Evolutionary conservation across 495 filamentous ascomycete species (phyloP), one percentile per base, ranked within the genome.

Genomic region (Aspergillus egyptiacus): DNA sequence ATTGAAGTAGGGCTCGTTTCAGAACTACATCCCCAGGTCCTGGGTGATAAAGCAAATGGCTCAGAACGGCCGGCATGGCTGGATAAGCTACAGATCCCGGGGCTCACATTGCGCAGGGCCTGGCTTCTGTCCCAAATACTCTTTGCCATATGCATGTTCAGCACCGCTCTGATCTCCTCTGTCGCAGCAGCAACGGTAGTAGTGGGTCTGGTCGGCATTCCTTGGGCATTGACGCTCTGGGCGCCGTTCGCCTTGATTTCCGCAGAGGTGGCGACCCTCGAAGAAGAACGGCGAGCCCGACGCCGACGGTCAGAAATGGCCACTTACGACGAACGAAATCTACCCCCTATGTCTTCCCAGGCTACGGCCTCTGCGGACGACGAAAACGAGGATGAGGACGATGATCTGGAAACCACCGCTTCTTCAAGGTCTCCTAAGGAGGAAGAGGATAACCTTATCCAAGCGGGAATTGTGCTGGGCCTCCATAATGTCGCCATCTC

Each of bases 401-500:
- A 55, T 49, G 63, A 71, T 35, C 14, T 65, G 13, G 68, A 69
- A 50, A 42, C 55, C n/a, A 64, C 64, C 2, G 46, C 37, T 8
- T 23, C 51, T 5, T 48, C 55, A 23, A 14, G 46, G 9, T 17
- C 39, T 32, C 40, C n/a, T 15, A 61, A 56, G 39, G 44, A 28
- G 11, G 35, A 55, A 28, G 62, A 62, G 7, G 63, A 65, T 14
- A 63, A 70, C 44, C 51, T 63, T 5, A 64, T 60, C 45, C 89
- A 95, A 66, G 89, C 90, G 1, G 90, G 90, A 11, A 86, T 95
- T 18, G 83, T 96, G 25, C 74, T 96, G 2, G 90, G 90, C 2
- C 83, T 96, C 18, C 90, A 96, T 68, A 96, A 96, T 62, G 89
- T 96, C 64, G 84, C 89, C 20, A 81, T 96, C 50, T 85, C 87